These are phyloP conservation scores for Linanthus parryae DNA, from an alignment of 148 eudicot genomes.

Conservation along the genomic window DNA sequence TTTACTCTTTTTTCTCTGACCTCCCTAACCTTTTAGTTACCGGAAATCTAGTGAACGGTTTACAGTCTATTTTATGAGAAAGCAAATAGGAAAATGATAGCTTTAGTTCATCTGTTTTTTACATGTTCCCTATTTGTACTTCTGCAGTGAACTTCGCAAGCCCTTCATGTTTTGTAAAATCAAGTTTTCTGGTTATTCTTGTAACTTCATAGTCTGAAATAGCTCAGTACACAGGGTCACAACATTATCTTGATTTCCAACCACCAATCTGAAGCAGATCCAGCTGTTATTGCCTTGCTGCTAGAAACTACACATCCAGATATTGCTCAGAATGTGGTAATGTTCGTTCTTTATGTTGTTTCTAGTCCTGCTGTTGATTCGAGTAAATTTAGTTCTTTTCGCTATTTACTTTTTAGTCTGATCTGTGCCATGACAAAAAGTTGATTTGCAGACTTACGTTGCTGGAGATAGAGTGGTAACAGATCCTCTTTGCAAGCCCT, in stretches of 20 bases:
- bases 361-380: no score
- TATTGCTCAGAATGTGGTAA: constrained; percentile 79
- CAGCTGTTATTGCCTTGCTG: constrained; percentile 84
- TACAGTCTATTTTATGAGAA: no score
- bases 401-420: constrained; percentile 5
- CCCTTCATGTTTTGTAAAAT: no score
- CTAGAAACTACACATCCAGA: constrained; percentile 62
- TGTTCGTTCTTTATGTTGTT: constrained; percentile 2
- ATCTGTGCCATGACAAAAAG: constrained; percentile 5
- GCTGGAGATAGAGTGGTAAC: constrained; percentile 97
- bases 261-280: constrained; percentile 99
- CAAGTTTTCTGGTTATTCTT: no score
- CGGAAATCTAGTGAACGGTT: no score
- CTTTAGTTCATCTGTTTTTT: no score
- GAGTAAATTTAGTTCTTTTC: constrained; percentile 3
- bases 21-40: no score
- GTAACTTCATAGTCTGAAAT: no score
- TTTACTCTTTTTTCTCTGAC: no score
- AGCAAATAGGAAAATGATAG: no score
- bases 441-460: constrained; percentile 61
- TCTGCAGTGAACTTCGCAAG: no score
- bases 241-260: constrained; percentile 91
- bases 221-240: constrained; percentile 62
- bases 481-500: constrained; percentile 99
- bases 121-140: no score